These are phyloP conservation scores for Aspergillus sojae DNA, from an alignment of 2,329 filamentous ascomycete species.

Conservation along the genomic window DNA sequence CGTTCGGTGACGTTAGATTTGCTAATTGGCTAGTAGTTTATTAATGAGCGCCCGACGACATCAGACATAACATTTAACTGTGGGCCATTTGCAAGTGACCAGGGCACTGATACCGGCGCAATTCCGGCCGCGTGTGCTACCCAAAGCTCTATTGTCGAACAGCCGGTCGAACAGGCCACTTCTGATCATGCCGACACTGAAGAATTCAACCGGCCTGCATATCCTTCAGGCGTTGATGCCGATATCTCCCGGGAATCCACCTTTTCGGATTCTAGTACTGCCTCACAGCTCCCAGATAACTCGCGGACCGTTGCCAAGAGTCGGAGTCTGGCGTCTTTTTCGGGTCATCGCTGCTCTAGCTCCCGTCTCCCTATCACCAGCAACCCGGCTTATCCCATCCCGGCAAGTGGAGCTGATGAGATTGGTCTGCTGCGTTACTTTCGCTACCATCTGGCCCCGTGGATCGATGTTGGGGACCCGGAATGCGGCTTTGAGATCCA, in stretches of 20 bases:
- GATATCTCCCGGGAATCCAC: constrained; percentile 1
- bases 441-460: constrained; percentile 27
- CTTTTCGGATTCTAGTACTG: not conserved
- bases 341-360: not conserved
- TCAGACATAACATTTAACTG: not conserved
- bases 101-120: not conserved
- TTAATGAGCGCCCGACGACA: not conserved
- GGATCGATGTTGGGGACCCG: constrained; percentile 29
- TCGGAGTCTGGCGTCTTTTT: not conserved
- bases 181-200: not conserved
- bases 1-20: not conserved
- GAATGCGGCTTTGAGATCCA: constrained; percentile 25
- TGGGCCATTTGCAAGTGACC: not conserved
- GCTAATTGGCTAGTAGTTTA: not conserved
- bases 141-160: not conserved
- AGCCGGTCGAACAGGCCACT: not conserved
- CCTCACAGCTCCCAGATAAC: not conserved
- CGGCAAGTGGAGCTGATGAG: constrained; percentile 16
- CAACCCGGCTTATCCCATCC: constrained; percentile 3
- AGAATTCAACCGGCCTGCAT: not conserved
- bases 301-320: constrained; percentile 2
- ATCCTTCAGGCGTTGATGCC: not conserved
- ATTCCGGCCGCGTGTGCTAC: not conserved
- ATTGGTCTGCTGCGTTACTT: constrained; percentile 29
- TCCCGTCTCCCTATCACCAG: not conserved